Evolutionary conservation across 495 filamentous ascomycete genomes (phyloP).

Genomic region (Penicillium longicatenatum): DNA sequence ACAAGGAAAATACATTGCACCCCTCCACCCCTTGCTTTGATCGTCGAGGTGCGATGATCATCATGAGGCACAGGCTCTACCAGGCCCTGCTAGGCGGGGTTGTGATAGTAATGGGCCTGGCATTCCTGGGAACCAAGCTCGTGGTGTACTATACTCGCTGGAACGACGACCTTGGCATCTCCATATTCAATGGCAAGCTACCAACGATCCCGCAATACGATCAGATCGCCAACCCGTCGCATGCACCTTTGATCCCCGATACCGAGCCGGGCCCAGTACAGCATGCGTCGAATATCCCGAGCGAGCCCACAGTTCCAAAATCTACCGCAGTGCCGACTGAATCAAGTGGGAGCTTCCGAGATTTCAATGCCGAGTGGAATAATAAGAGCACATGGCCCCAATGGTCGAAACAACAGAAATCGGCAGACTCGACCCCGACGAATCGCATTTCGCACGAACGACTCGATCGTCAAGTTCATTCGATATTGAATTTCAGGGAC

Average conservation of each 20-base stretch:
- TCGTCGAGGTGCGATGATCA: neutral
- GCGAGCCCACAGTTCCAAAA: neutral
- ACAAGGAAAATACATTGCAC: neutral
- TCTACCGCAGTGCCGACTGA: neutral
- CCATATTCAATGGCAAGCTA: conserved; percentile 11
- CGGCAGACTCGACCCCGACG: neutral
- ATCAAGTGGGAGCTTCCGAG: neutral
- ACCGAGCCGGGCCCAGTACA: neutral
- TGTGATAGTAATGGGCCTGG: conserved; percentile 8
- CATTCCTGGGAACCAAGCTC: conserved; percentile 7
- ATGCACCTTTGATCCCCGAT: neutral
- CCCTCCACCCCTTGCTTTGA: neutral
- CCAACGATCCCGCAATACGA: conserved; percentile 9
- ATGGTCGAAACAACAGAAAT: conserved; percentile 1
- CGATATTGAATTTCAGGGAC: conserved; percentile 13
- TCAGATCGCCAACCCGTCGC: neutral
- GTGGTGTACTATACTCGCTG: neutral
- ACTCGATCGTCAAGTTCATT: conserved; percentile 6
- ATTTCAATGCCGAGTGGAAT: conserved; percentile 13
- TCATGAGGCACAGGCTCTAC: conserved; percentile 8
- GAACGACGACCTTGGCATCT: neutral
- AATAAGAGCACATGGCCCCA: conserved; percentile 9
- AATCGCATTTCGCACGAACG: conserved; percentile 3
- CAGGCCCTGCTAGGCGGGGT: conserved; percentile 15
- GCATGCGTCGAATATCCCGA: neutral